A percentile compares a stretch with the other conserved stretches of the same genome.
Conservation (phyloP, 2,329 filamentous ascomycete genomes). For the Ophiostoma sp. region DNA sequence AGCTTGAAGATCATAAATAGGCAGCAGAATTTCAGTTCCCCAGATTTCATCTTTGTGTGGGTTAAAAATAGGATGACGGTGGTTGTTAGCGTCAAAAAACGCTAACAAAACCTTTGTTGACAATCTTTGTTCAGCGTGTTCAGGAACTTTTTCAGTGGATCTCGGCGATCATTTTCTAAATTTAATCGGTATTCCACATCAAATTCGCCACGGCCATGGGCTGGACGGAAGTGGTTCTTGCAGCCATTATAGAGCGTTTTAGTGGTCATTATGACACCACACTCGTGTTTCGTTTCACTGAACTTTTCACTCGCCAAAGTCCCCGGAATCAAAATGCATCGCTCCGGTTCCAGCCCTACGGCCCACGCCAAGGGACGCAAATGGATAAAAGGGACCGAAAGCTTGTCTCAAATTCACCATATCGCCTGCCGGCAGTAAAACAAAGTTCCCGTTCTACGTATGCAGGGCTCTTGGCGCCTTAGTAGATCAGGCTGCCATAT, state of each 20-base stretch:
- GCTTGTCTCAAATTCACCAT: neutral
- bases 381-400: neutral
- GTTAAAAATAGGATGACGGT: neutral
- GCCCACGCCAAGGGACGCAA: neutral
- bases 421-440: neutral
- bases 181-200: neutral
- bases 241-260: neutral
- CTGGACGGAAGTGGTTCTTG: neutral
- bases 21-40: neutral
- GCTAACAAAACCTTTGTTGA: no score
- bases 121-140: neutral
- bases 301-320: neutral
- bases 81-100: neutral
- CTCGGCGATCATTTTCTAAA: neutral
- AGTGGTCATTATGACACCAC: neutral
- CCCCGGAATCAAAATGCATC: neutral
- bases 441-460: neutral
- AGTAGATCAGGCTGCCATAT: neutral
- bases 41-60: neutral
- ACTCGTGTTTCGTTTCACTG: neutral
- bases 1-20: neutral
- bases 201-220: neutral
- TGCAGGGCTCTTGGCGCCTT: neutral
- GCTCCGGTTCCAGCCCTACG: neutral
- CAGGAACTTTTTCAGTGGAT: neutral